phyloP scores from a whole-genome alignment of 345 rosid species.

The Syzygium oleosum region DNA sequence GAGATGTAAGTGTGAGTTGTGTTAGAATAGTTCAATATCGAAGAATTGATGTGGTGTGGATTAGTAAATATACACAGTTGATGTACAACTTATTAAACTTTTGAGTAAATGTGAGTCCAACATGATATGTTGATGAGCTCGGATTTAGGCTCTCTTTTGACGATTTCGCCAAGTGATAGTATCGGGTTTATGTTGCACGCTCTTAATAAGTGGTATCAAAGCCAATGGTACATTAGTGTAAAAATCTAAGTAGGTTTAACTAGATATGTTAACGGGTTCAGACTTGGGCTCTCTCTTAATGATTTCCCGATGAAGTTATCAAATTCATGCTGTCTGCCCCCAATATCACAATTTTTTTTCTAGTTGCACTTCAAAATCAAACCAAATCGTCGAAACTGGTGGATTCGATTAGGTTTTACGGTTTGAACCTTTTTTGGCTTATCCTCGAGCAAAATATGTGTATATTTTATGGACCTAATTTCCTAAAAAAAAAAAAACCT shows the following conservation, averaged over 20 bases:
- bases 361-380: neutral
- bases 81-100: neutral
- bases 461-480: neutral
- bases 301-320: neutral
- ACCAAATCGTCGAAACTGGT: too few species aligned
- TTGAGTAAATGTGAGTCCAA: rapidly evolving
- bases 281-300: too few species aligned
- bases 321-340: neutral
- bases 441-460: neutral
- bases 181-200: neutral
- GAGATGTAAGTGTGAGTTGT: neutral
- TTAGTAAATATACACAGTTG: neutral
- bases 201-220: too few species aligned
- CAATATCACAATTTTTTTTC: neutral
- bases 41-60: neutral
- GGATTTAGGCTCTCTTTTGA: neutral
- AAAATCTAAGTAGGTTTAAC: too few species aligned
- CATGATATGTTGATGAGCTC: neutral
- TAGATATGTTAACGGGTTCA: too few species aligned
- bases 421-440: neutral
- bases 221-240: too few species aligned
- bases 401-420: neutral
- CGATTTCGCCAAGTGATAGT: neutral
- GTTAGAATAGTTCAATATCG: neutral
- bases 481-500: too few species aligned